These are phyloP conservation scores for Hanseniaspora vineae DNA, from an alignment of 805 yeast genomes.

Conservation along the genomic window DNA sequence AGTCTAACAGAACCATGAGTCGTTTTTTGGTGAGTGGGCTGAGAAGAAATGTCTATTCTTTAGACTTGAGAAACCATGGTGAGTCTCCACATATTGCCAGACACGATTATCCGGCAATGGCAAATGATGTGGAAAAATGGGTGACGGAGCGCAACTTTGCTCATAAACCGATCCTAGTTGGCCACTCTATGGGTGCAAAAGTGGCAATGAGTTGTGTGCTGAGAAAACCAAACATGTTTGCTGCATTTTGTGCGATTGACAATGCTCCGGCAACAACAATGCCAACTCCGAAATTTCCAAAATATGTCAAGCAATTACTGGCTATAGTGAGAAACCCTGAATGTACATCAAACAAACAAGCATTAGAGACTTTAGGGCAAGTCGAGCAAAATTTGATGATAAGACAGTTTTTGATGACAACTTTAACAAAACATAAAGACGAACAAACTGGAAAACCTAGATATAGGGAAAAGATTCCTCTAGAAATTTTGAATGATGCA, in stretches of 20 bases:
- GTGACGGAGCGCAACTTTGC: constrained; percentile 27
- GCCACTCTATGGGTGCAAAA: constrained; percentile 92
- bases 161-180: constrained; percentile 47
- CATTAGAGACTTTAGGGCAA: constrained; percentile 45
- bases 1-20: constrained; percentile 75
- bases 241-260: constrained; percentile 65
- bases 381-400: constrained; percentile 50
- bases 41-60: constrained; percentile 46
- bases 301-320: constrained; percentile 51
- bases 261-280: constrained; percentile 73
- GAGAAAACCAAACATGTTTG: constrained; percentile 47
- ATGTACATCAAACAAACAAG: constrained; percentile 46
- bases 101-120: constrained; percentile 69
- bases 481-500: constrained; percentile 51
- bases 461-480: constrained; percentile 41
- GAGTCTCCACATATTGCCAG: constrained; percentile 65
- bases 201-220: constrained; percentile 80
- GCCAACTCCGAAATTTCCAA: constrained; percentile 46
- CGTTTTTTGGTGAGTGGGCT: constrained; percentile 36
- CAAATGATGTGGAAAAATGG: constrained; percentile 76
- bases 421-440: constrained; percentile 22
- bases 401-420: constrained; percentile 58
- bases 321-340: constrained; percentile 37
- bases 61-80: constrained; percentile 87
- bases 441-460: constrained; percentile 14